These are phyloP conservation scores for Phytophthora sojae DNA, from an alignment of 352 stramenopile species.

Conservation along the genomic window DNA sequence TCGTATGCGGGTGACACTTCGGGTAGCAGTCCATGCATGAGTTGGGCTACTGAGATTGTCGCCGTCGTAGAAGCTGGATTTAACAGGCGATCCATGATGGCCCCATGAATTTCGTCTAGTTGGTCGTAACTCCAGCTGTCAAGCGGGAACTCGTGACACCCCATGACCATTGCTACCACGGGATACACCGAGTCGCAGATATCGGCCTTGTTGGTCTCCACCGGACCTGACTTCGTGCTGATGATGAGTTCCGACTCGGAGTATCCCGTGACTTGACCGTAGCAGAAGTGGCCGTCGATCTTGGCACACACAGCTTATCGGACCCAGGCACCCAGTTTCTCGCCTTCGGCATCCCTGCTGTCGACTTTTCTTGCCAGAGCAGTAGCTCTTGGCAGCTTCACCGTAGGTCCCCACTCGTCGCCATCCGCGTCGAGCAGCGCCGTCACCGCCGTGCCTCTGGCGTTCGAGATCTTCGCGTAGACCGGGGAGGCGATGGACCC, in stretches of 20 bases:
- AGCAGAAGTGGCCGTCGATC: neutral
- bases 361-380: neutral
- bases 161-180: constrained; percentile 6
- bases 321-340: neutral
- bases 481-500: too few relatives aligned
- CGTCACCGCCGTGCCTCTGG: too few relatives aligned
- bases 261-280: constrained; percentile 2
- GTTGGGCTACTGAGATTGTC: neutral
- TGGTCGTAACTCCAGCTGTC: neutral
- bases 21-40: neutral
- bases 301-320: constrained; percentile 3
- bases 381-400: neutral
- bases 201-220: neutral
- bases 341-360: neutral
- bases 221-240: neutral
- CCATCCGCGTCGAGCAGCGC: neutral
- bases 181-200: constrained; percentile 1
- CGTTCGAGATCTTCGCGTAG: too few relatives aligned
- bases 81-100: neutral
- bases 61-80: neutral
- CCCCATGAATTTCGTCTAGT: neutral
- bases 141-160: constrained; percentile 2
- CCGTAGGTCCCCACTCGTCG: neutral
- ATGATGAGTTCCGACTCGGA: neutral
- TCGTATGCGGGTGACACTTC: neutral